A percentile compares a stretch with the other conserved stretches of the same genome.
Evolutionary conservation across 345 rosid species (phyloP).

Genomic region (Pistacia atlantica): DNA sequence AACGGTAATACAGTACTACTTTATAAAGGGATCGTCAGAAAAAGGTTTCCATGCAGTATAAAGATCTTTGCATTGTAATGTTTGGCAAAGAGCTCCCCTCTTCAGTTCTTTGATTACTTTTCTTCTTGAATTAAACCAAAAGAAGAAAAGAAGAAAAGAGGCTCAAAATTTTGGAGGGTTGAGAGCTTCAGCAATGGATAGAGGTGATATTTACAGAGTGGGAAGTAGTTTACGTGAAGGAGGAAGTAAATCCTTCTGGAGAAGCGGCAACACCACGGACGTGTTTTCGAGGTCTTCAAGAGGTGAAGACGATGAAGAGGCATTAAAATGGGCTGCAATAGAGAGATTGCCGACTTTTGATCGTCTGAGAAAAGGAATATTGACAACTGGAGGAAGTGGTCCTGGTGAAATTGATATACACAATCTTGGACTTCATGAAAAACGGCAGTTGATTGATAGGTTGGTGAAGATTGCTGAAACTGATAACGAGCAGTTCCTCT

Average conservation of each 20-base stretch:
- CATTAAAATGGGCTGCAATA: conserved; percentile 60
- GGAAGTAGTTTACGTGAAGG: conserved; percentile 22
- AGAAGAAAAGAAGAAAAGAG: not conserved
- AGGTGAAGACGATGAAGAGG: conserved; percentile 57
- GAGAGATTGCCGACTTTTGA: conserved; percentile 55
- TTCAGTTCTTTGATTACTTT: too few relatives aligned
- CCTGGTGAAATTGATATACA: conserved; percentile 38
- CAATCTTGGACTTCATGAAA: conserved; percentile 41
- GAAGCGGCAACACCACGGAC: conserved; percentile 15
- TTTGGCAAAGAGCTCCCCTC: too few relatives aligned
- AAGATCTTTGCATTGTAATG: too few relatives aligned
- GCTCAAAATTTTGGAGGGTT: not conserved
- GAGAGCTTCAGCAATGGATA: conserved; percentile 15
- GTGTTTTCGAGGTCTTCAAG: conserved; percentile 42
- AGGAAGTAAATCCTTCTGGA: conserved; percentile 27
- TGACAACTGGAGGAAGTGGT: conserved; percentile 14
- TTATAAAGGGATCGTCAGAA: too few relatives aligned
- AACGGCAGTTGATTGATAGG: conserved; percentile 36
- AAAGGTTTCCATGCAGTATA: too few relatives aligned
- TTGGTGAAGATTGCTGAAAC: conserved; percentile 37
- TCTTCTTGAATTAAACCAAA: not conserved
- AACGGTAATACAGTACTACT: too few relatives aligned
- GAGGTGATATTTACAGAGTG: conserved; percentile 18
- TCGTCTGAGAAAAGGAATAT: conserved; percentile 45
- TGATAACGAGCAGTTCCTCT: conserved; percentile 47